These are phyloP conservation scores for Parmelia sp. DNA, from an alignment of 495 filamentous ascomycete genomes.

Conservation along the genomic window DNA sequence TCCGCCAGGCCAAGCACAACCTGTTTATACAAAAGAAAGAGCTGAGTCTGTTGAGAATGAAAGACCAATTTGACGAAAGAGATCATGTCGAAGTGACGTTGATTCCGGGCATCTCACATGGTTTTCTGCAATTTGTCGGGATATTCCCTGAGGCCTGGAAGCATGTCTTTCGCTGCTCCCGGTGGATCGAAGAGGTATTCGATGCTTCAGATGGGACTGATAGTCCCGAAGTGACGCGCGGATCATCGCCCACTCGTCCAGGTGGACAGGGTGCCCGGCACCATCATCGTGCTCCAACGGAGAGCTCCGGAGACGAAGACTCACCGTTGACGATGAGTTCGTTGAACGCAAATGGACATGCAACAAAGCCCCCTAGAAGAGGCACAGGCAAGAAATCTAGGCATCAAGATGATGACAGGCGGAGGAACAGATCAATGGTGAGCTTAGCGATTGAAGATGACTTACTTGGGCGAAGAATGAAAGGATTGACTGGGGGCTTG, in stretches of 20 bases:
- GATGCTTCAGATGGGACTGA: slow-evolving; percentile 23
- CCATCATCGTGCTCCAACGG: slow-evolving; percentile 44
- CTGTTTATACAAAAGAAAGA: slow-evolving; percentile 56
- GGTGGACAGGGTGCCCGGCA: slow-evolving; percentile 24
- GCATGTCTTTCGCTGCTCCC: slow-evolving; percentile 64
- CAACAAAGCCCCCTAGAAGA: slow-evolving; percentile 11
- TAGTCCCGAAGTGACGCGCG: slow-evolving; percentile 4
- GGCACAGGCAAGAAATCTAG: slow-evolving; percentile 18
- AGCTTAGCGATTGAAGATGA: slow-evolving; percentile 80
- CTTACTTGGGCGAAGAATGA: slow-evolving; percentile 76
- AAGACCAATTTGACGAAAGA: slow-evolving; percentile 61
- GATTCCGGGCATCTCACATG: slow-evolving; percentile 83
- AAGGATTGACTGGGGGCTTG: slow-evolving; percentile 70
- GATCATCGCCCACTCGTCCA: slow-evolving; percentile 19
- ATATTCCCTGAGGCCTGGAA: slow-evolving; percentile 83
- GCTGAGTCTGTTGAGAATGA: slow-evolving; percentile 49
- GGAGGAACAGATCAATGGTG: slow-evolving; percentile 53
- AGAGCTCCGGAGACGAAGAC: slow-evolving; percentile 76
- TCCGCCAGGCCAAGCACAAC: slow-evolving; percentile 74
- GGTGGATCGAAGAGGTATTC: slow-evolving; percentile 74
- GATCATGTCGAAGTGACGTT: slow-evolving; percentile 74
- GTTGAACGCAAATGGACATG: slow-evolving; percentile 25
- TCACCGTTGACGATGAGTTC: slow-evolving; percentile 68
- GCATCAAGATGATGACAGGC: slow-evolving; percentile 25
- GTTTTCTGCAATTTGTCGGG: slow-evolving; percentile 83